Evolutionary conservation across 768 basidiomycete genomes (phyloP), one percentile per base, ranked within the genome.

Genomic region (Kwoniella sp.): DNA sequence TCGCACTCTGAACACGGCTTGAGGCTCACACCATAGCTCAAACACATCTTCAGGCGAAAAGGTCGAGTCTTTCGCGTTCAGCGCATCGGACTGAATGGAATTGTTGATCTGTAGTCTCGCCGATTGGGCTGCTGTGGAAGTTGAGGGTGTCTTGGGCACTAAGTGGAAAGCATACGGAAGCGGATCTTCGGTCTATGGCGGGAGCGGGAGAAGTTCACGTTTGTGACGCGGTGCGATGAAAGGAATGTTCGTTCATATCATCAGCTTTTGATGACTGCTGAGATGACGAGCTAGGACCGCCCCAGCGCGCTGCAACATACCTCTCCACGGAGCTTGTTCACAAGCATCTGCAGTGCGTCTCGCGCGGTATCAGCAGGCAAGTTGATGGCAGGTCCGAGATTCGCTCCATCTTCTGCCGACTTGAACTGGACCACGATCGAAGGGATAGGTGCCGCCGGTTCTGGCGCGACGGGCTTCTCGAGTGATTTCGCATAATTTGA

Each of bases 101-200:
- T 88, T 90, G 63, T 91, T 84, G 68, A 96, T 89, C 54, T 89
- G 89, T 57, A 95, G 86, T 69, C 91, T 86, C 2, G 91, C 89
- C 1, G 91, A 89, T 4, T 85, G 82, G 2, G 73, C 70, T 7
- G 72, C 64, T 11, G 73, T 66, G 2, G 72, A 69, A 2, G 78
- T 71, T 20, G 77, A 65, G 2, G 64, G 38, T 47, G 65, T 38
- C 61, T 73, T 67, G 51, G 79, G 72, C 2, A 76, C 83, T 13
- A 97, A 87, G 82, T 95, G 90, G 82, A 98, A 96, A 37, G 89
- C 84, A 77, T 93, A 98, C 4, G 95, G 93, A 20, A 93, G 87
- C 51, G 93, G 92, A 71, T 96, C 93, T 71, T 93, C 92, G 60
- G 87, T 86, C 88, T 90, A 66, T 55, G 66, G 25, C 25, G 13